Base-by-base conservation (phyloP, 345 rosid species). In the Cardiospermum halicacabum region DNA sequence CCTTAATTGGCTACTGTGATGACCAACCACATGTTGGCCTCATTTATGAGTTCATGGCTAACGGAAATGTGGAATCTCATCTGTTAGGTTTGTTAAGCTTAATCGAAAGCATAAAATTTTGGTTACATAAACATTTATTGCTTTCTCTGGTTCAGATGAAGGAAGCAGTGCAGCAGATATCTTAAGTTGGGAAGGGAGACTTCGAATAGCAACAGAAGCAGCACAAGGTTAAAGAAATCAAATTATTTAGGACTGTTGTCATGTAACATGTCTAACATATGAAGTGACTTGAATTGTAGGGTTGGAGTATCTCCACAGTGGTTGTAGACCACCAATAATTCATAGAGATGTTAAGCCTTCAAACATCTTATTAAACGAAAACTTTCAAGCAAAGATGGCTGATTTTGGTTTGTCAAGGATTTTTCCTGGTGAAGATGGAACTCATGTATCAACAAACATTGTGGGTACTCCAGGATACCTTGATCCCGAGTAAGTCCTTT, bases 381-480 rank as follows among this genome's bases (percentile, higher is more conserved):
- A 18, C 15, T 58, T 70, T 55, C 78, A 73, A 45, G 93, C 84
- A 4, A 76, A 62, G n/a, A 0, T 77, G 24, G 26, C 73, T 3
- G 73, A 77, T 70, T 77, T 77, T 24, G 81, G 75, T 1, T 28
- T 73, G 2, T 73, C 75, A 0, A 48, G 66, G 12, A 60, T 54
- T 51, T 72, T 79, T 69, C 70, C 70, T 7, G 67, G 22, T 22
- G 79, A 77, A 56, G 69, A 58, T 4, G 76, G 68, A 18, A 70
- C 64, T 62, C 67, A 79, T 56, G 72, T 77, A 13, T 77, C 82
- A 7, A 77, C 86, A 11, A 5, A n/a, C 2, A 72, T 77, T 56
- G 80, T 81, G 7, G 86, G 91, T 28, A 88, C 89, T 1, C 62
- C 76, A n/a, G 88, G 79, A 15, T 80, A 78, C 72, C 60, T 78